Base-by-base conservation (phyloP, 768 basidiomycete species). In the Boletus subparvulus region DNA sequence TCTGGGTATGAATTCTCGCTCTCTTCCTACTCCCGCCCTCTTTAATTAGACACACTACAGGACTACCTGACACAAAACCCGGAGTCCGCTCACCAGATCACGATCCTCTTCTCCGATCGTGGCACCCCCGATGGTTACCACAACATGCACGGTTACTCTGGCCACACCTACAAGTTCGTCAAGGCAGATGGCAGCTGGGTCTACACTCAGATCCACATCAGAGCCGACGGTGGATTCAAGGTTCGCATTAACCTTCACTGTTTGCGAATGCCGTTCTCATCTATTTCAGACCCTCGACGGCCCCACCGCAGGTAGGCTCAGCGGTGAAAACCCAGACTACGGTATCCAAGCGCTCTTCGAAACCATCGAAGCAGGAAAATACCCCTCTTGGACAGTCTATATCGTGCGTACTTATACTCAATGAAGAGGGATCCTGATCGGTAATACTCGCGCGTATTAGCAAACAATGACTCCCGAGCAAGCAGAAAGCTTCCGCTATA, bases 391-490 rank as follows among this genome's bases (percentile, higher is more conserved):
- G 91, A 92, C 90, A 26, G 85, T 95, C 55, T 93, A 88, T 65
- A 80, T 95, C 28, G 88, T 89, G 67, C 61, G 85, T 79, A 62
- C 3, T 28, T 6, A 30, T 28, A 21, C 17, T 26, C 3, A 36
- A 28, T 7, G 30, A 21, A 7, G 43, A 8, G 11, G 28, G 11
- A 51, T 19, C 17, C 12, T 42, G 19, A 16, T 52, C 59, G 24
- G 50, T 57, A 61, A 59, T 36, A 56, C 26, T 53, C 51, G 59
- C 51, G 59, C 51, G 42, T 64, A 54, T 21, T 65, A 89, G 78
- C 95, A 98, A 88, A 92, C 87, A 16, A 96, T 97, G 93, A 94
- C 93, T 0, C 79, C 88, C 1, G 82, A 90, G 69, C 89, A 98
- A 78, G 95, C 94, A 14, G 90, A 95, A 78, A 80, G 81, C 39